phyloP scores from a whole-genome alignment of 106 monocot genomes.

The Platanthera zijinensis region DNA sequence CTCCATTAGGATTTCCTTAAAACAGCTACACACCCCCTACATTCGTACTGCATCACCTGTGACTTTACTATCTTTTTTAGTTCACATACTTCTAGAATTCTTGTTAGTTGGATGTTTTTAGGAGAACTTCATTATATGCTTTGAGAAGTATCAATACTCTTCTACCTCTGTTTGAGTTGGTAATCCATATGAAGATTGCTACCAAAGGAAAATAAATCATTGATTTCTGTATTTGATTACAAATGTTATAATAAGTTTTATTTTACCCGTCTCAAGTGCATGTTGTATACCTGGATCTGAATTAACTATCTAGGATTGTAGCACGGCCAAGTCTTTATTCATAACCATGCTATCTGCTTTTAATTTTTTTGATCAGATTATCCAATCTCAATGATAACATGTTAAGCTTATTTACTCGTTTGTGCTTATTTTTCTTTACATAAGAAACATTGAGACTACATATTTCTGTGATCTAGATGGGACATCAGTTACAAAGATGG shows the following conservation, averaged over 20 bases:
- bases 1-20: too few species aligned
- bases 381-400: background rate
- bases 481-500: conserved; percentile 64
- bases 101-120: too few species aligned
- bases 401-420: background rate
- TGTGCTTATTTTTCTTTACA: background rate
- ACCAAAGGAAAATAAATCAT: background rate
- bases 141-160: background rate
- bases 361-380: too few species aligned
- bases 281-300: background rate
- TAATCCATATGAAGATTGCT: background rate
- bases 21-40: too few species aligned
- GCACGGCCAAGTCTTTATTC: too few species aligned
- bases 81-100: too few species aligned
- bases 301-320: too few species aligned
- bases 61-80: too few species aligned
- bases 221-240: background rate
- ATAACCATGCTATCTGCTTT: too few species aligned
- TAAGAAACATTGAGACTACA: background rate
- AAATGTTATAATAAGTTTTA: background rate
- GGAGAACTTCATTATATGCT: too few species aligned
- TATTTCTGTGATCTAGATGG: conserved; percentile 54
- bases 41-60: too few species aligned
- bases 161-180: background rate
- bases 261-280: background rate